These are phyloP conservation scores for Schizophyllum commune DNA, from an alignment of 1,284 basidiomycete species.

Conservation along the genomic window DNA sequence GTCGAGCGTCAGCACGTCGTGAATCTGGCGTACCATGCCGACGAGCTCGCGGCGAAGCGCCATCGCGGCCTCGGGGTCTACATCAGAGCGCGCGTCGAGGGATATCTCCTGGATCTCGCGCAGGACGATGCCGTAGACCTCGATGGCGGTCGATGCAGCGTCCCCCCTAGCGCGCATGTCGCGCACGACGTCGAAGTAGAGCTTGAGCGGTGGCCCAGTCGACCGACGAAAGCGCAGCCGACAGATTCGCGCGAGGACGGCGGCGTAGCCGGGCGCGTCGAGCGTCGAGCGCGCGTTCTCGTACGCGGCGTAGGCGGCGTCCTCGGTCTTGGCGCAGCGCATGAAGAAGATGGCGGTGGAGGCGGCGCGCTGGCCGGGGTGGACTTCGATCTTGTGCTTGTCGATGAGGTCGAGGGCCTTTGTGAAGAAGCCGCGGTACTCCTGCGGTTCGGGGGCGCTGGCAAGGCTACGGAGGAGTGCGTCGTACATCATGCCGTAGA, in stretches of 20 bases:
- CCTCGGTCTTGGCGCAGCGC: conserved; percentile 25
- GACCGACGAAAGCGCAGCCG: conserved; percentile 37
- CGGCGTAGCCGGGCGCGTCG: conserved; percentile 47
- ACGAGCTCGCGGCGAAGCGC: conserved; percentile 27
- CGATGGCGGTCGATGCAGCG: conserved; percentile 34
- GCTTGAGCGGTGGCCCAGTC: conserved; percentile 44
- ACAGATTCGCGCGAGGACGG: conserved; percentile 59
- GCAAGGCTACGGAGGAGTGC: conserved; percentile 45
- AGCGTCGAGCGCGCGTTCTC: conserved; percentile 35
- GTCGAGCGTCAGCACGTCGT: conserved; percentile 77
- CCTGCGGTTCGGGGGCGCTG: conserved; percentile 31
- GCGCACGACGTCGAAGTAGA: conserved; percentile 72
- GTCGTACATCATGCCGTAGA: background rate
- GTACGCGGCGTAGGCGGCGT: conserved; percentile 60
- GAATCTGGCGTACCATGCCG: conserved; percentile 55
- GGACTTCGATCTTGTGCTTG: conserved; percentile 24
- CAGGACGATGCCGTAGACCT: conserved; percentile 72
- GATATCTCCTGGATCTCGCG: conserved; percentile 43
- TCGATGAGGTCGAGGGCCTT: conserved; percentile 52
- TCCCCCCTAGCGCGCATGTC: conserved; percentile 72
- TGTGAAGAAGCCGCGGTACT: conserved; percentile 39
- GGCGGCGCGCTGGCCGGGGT: conserved; percentile 17
- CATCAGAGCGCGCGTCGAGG: conserved; percentile 18
- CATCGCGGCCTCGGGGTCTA: conserved; percentile 13
- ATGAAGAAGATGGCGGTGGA: conserved; percentile 10